Evolutionary conservation across 116 monocot species (phyloP).

Genomic region (Dioscorea cayenensis): DNA sequence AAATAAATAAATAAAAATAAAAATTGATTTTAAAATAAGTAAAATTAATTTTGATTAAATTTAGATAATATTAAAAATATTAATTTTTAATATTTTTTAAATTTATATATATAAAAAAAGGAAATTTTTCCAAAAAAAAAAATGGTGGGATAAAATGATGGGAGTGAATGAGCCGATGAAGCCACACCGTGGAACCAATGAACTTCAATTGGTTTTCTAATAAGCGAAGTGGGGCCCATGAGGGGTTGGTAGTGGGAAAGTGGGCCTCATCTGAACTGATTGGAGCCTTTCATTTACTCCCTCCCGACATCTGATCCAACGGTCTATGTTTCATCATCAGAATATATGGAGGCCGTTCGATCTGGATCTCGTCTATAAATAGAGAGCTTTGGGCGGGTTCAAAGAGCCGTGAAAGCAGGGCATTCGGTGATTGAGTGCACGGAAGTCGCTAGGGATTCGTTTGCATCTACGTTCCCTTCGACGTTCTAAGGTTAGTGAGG

Average conservation of each 20-base stretch:
- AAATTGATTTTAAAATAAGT: too few relatives aligned
- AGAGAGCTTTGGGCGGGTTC: not conserved
- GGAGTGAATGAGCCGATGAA: too few relatives aligned
- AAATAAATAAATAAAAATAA: too few relatives aligned
- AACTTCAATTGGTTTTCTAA: not conserved
- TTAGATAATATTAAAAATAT: too few relatives aligned
- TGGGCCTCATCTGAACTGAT: too few relatives aligned
- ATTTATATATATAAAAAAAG: too few relatives aligned
- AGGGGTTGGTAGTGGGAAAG: not conserved
- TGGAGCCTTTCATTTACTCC: not conserved
- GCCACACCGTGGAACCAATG: not conserved
- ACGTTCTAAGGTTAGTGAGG: too few relatives aligned
- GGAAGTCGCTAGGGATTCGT: constrained; percentile 6
- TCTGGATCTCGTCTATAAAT: not conserved
- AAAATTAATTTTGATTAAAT: too few relatives aligned
- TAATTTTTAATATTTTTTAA: too few relatives aligned
- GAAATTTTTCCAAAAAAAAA: too few relatives aligned
- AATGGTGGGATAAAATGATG: too few relatives aligned
- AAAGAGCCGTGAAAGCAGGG: not conserved
- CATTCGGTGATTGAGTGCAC: not conserved
- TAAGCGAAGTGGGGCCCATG: not conserved
- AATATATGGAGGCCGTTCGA: not conserved
- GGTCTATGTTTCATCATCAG: not conserved
- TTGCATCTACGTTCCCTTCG: too few relatives aligned
- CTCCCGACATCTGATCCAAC: not conserved